phyloP scores from a whole-genome alignment of 2,329 filamentous ascomycete species.

The Fusarium sp. region DNA sequence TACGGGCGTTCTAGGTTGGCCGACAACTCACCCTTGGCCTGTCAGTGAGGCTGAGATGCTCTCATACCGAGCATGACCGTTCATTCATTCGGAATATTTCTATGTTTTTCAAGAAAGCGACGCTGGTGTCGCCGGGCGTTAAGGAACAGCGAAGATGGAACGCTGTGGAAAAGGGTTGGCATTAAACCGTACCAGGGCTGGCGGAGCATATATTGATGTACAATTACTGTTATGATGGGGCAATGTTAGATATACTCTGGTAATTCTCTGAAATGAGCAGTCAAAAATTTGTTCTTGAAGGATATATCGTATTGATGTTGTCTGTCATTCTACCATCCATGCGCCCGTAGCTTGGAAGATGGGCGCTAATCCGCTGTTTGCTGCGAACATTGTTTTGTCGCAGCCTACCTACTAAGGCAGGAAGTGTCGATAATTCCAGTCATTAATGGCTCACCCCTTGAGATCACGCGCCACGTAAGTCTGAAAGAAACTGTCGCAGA shows the following conservation, averaged over 20 bases:
- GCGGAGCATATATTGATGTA: constrained; percentile 23
- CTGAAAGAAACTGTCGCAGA: constrained; percentile 21
- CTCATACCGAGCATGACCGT: constrained; percentile 20
- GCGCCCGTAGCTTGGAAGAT: not conserved
- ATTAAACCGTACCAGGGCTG: constrained; percentile 4
- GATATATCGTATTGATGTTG: not conserved
- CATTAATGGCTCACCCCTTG: constrained; percentile 5
- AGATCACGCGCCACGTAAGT: constrained; percentile 1
- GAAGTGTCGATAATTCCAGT: constrained; percentile 1
- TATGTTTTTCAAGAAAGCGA: constrained; percentile 30
- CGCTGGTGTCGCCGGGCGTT: constrained; percentile 45
- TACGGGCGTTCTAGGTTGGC: constrained; percentile 28
- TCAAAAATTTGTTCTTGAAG: not conserved
- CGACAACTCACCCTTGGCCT: constrained; percentile 22
- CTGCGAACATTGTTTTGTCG: constrained; percentile 11
- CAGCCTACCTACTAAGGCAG: constrained; percentile 7
- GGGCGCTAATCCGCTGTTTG: not conserved
- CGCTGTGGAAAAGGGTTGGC: constrained; percentile 32
- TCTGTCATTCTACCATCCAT: not conserved
- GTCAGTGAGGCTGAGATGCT: constrained; percentile 2
- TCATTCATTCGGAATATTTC: constrained; percentile 16
- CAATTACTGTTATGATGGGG: constrained; percentile 13
- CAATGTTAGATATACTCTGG: constrained; percentile 23
- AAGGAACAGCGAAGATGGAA: constrained; percentile 27
- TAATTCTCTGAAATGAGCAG: constrained; percentile 7